Conservation (phyloP, 2,329 filamentous ascomycete genomes). For the Magnaporthiopsis incrustans region DNA sequence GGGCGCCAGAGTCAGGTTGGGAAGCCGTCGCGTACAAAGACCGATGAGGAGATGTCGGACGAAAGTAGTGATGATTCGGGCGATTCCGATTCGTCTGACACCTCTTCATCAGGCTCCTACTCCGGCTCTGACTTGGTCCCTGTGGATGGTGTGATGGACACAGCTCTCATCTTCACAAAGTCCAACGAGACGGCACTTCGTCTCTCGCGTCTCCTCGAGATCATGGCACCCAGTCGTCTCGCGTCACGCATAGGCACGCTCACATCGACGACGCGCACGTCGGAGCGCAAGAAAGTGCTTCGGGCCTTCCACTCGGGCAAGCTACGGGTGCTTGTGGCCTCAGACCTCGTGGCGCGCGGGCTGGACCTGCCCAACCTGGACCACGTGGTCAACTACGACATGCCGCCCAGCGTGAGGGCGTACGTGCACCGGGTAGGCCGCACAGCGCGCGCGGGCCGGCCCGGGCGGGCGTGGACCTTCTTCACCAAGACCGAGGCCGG, state of each 20-base stretch:
- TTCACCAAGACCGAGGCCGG: constrained; percentile 74
- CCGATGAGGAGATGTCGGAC: neutral
- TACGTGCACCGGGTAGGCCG: constrained; percentile 91
- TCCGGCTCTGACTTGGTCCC: constrained; percentile 22
- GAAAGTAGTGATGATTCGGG: constrained; percentile 23
- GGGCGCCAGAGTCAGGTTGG: constrained; percentile 5
- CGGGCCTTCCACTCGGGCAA: constrained; percentile 55
- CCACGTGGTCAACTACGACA: constrained; percentile 90
- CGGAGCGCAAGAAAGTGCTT: constrained; percentile 59
- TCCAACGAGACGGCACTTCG: constrained; percentile 85
- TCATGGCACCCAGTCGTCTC: constrained; percentile 52
- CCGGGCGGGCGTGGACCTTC: constrained; percentile 78
- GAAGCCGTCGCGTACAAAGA: neutral
- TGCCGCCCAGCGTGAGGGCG: constrained; percentile 69
- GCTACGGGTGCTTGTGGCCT: constrained; percentile 73
- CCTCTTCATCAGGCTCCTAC: constrained; percentile 13
- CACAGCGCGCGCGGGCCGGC: constrained; percentile 72
- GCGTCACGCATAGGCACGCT: constrained; percentile 57
- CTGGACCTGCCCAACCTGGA: constrained; percentile 73
- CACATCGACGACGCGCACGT: constrained; percentile 70
- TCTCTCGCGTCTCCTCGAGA: constrained; percentile 67
- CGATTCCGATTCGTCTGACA: constrained; percentile 24
- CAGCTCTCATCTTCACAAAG: constrained; percentile 77
- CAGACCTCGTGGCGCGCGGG: constrained; percentile 87
- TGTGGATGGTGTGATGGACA: constrained; percentile 11